Base-by-base conservation (phyloP, 306 rosid species). In the Hippophae tibetana region DNA sequence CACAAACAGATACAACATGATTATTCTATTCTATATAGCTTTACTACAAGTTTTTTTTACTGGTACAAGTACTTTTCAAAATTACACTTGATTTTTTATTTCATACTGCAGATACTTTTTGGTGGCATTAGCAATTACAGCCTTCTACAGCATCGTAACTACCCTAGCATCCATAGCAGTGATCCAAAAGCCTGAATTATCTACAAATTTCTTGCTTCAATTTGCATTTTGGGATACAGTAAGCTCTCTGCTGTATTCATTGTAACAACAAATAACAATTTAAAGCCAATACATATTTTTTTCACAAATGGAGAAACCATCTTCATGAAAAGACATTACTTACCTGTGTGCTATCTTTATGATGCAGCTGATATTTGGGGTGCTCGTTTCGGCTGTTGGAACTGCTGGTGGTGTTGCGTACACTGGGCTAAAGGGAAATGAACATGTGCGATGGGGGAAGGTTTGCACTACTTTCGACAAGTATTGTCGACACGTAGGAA, bases 331-430 rank as follows among this genome's bases (percentile, higher is more conserved):
- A 43, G 8, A 25, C 66, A 23, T 14, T 2, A 43, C 41, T 43
- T 53, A 56, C 61, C 23, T 50, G 10, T 61, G 43, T 47, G 25
- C n/a, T 45, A 61, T 47, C 14, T 12, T 47, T n/a, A 27, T 48
- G 23, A 2, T 50, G 50, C 87, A 90, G 97, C 55, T 90, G 69
- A 77, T 85, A n/a, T 58, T 92, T 66, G 98, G 95, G 55, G 44
- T 92, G 44, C 63, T 76, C 43, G 95, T 87, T 27, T 83, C 98
- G 2, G 98, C 95, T 57, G 78, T 83, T 0, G 98, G 98, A 45
- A 18, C 95, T 3, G 95, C 95, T 0, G 96, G 83, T 6, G 69
- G 73, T 18, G 63, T 92, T 38, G 96, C 84, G 10, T 92, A 92
- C 52, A 1, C 83, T 25, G 96, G 89, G 45, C 74, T 79, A 50